These are phyloP conservation scores for Kockiozyma suomiensis DNA, from an alignment of 805 yeast genomes.

Conservation along the genomic window DNA sequence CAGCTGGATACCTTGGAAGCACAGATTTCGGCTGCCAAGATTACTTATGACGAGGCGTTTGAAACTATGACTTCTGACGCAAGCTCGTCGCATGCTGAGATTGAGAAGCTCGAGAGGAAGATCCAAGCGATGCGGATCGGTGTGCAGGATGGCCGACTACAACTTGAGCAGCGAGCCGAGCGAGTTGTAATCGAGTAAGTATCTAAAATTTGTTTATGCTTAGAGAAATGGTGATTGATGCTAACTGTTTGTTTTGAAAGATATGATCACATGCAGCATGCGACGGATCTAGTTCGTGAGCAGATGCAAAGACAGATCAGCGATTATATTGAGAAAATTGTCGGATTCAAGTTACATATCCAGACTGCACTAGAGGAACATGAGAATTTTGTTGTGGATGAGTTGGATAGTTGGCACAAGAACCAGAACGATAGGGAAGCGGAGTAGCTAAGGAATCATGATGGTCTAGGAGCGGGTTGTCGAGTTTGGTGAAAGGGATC, in stretches of 20 bases:
- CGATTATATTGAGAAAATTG: slow-evolving; percentile 59
- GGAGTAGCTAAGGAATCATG: slow-evolving; percentile 15
- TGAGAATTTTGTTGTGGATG: slow-evolving; percentile 52
- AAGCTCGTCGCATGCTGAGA: slow-evolving; percentile 60
- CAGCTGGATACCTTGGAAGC: slow-evolving; percentile 60
- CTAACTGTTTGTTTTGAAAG: not conserved
- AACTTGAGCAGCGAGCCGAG: slow-evolving; percentile 54
- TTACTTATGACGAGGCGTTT: slow-evolving; percentile 58
- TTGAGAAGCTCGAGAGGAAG: slow-evolving; percentile 65
- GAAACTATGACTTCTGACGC: slow-evolving; percentile 58
- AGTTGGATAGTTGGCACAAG: slow-evolving; percentile 35
- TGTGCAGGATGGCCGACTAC: slow-evolving; percentile 54
- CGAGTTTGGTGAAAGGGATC: too few relatives aligned
- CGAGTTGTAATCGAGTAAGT: slow-evolving; percentile 52
- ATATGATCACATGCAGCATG: slow-evolving; percentile 52
- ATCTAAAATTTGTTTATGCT: too few relatives aligned
- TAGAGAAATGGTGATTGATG: not conserved
- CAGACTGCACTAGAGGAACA: slow-evolving; percentile 66
- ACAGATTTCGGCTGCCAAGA: slow-evolving; percentile 54
- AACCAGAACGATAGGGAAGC: not conserved
- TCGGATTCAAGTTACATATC: slow-evolving; percentile 66
- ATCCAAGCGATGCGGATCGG: slow-evolving; percentile 53
- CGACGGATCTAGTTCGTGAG: slow-evolving; percentile 52
- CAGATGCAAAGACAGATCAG: slow-evolving; percentile 57
- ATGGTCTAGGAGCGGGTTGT: too few relatives aligned